Evolutionary conservation across 345 rosid genomes (phyloP).

Genomic region (Fremontodendron californicum): DNA sequence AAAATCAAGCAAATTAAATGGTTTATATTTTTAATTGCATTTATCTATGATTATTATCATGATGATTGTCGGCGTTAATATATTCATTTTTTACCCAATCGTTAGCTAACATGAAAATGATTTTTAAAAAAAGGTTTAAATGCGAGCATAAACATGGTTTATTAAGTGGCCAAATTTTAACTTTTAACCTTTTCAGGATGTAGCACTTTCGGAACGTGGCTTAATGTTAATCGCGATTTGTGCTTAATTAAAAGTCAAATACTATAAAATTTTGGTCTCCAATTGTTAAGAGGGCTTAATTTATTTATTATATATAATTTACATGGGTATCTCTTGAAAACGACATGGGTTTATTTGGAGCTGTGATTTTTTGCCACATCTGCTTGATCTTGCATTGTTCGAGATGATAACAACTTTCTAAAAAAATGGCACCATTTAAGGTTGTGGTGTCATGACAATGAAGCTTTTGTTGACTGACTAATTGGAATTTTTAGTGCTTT

Average conservation of each 20-base stretch:
- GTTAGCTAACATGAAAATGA: not conserved
- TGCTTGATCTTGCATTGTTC: slow-evolving; percentile 11
- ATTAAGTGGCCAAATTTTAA: not conserved
- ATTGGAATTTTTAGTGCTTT: not conserved
- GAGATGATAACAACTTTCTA: slow-evolving; percentile 2
- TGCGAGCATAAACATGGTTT: not conserved
- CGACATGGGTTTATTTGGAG: not conserved
- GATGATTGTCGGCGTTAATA: not conserved
- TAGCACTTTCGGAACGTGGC: slow-evolving; percentile 20
- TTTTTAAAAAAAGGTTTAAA: not conserved
- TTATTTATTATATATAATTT: not conserved
- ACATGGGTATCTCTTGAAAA: slow-evolving; percentile 22
- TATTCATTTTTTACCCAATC: slow-evolving; percentile 13
- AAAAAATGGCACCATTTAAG: slow-evolving; percentile 5
- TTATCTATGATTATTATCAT: not conserved
- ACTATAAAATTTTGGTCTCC: not conserved
- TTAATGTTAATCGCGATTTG: slow-evolving; percentile 1
- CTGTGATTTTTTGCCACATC: slow-evolving; percentile 12
- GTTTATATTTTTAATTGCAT: slow-evolving; percentile 4
- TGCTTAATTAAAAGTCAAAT: slow-evolving; percentile 22
- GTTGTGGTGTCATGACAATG: not conserved
- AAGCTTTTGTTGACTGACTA: slow-evolving; percentile 8
- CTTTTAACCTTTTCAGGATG: not conserved
- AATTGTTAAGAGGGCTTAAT: not conserved
- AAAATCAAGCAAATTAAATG: slow-evolving; percentile 7